A percentile compares a stretch with the other conserved stretches of the same genome.
Evolutionary conservation across 2,329 filamentous ascomycete species (phyloP).

Genomic region (Aspergillus sp.): DNA sequence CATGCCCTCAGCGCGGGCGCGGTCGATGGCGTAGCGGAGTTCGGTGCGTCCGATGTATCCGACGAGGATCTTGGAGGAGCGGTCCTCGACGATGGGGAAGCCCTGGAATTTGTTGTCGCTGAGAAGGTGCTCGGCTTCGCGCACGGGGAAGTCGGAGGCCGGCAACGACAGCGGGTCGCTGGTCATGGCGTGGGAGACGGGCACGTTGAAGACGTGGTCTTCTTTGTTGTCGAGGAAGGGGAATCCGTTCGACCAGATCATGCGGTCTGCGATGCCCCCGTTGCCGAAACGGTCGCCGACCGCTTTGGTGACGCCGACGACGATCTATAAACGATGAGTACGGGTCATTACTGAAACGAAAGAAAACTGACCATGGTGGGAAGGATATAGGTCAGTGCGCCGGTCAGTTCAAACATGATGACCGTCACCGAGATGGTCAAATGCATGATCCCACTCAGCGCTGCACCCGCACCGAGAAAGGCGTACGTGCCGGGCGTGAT

Average conservation of each 20-base stretch:
- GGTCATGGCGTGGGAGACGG: slow-evolving; percentile 89
- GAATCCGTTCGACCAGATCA: slow-evolving; percentile 99
- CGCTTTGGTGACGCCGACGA: slow-evolving; percentile 93
- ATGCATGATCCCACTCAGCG: slow-evolving; percentile 96
- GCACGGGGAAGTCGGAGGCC: slow-evolving; percentile 69
- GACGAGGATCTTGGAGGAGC: slow-evolving; percentile 67
- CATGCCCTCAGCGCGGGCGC: slow-evolving; percentile 67
- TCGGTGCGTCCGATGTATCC: slow-evolving; percentile 94
- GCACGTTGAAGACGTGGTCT: slow-evolving; percentile 93
- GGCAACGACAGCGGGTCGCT: slow-evolving; percentile 72
- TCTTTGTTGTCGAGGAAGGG: slow-evolving; percentile 97
- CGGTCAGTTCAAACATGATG: slow-evolving; percentile 98
- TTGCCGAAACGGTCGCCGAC: slow-evolving; percentile 90
- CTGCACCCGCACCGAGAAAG: slow-evolving; percentile 87
- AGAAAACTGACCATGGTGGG: slow-evolving; percentile 73
- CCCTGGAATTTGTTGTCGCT: slow-evolving; percentile 82
- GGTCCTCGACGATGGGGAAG: slow-evolving; percentile 84
- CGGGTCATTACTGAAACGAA: no score
- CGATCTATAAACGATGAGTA: slow-evolving; percentile 57
- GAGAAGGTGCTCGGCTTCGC: slow-evolving; percentile 74
- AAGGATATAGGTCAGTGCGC: slow-evolving; percentile 93
- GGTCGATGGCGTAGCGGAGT: slow-evolving; percentile 83
- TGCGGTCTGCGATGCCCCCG: slow-evolving; percentile 92
- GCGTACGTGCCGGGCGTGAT: slow-evolving; percentile 98
- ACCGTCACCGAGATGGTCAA: slow-evolving; percentile 95